phyloP scores from a whole-genome alignment of 768 basidiomycete genomes.

The Hydnomerulius pinastri region DNA sequence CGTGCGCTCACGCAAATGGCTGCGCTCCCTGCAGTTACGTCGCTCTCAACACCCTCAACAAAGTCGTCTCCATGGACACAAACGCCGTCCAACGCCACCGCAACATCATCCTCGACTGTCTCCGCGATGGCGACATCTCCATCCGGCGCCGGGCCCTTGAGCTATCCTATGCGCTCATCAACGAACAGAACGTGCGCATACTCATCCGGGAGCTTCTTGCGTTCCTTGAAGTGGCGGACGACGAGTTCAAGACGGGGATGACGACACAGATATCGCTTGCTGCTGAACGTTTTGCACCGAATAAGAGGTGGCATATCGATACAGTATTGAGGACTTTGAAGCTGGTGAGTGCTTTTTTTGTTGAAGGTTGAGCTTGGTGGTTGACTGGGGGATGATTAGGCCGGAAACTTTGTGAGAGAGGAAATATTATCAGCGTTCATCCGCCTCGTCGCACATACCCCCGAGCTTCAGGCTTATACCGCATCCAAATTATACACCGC shows the following conservation, averaged over 20 bases:
- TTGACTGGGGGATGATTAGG: constrained; percentile 48
- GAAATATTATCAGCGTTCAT: constrained; percentile 96
- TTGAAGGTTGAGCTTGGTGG: background rate
- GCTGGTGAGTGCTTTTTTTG: constrained; percentile 54
- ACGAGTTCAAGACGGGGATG: constrained; percentile 98
- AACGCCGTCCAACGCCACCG: constrained; percentile 98
- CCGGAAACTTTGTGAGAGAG: constrained; percentile 96
- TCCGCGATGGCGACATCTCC: constrained; percentile 98
- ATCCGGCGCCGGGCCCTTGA: constrained; percentile 96
- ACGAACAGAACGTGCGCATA: constrained; percentile 90
- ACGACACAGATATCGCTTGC: constrained; percentile 96
- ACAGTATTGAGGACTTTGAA: constrained; percentile 92
- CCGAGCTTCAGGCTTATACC: constrained; percentile 94
- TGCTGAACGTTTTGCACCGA: constrained; percentile 95
- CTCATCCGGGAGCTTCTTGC: constrained; percentile 90
- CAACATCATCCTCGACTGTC: constrained; percentile 97
- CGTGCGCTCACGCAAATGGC: constrained; percentile 3
- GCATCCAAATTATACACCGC: constrained; percentile 89
- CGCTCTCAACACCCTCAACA: constrained; percentile 96
- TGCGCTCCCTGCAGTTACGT: constrained; percentile 77
- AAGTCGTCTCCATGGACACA: constrained; percentile 97
- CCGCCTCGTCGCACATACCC: constrained; percentile 93
- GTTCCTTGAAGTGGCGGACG: constrained; percentile 97
- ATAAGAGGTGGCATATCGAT: constrained; percentile 99
- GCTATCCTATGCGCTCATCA: constrained; percentile 95